Evolutionary conservation across 805 yeast species (phyloP).

Genomic region (Zygosaccharomyces lentus): DNA sequence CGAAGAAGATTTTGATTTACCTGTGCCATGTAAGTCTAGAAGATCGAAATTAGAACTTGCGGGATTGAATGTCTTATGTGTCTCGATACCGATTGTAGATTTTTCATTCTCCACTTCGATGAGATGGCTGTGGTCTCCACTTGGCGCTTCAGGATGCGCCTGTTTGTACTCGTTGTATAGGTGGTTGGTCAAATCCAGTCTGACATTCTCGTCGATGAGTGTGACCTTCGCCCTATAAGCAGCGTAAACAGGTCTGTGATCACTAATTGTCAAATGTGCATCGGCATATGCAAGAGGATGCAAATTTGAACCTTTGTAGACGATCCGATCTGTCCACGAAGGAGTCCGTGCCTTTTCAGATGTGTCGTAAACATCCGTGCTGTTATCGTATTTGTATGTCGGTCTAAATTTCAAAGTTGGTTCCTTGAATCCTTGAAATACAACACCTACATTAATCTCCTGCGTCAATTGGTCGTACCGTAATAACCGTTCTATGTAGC

Average conservation of each 20-base stretch:
- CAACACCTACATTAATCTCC: constrained; percentile 68
- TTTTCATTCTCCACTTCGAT: constrained; percentile 9
- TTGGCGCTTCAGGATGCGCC: constrained; percentile 31
- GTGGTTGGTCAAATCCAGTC: constrained; percentile 49
- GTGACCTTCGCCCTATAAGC: constrained; percentile 64
- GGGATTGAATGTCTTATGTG: background rate
- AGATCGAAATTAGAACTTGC: constrained; percentile 10
- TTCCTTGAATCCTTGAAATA: constrained; percentile 74
- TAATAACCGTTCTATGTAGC: constrained; percentile 42
- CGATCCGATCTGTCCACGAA: constrained; percentile 92
- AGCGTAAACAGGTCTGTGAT: constrained; percentile 90
- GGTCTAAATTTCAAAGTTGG: constrained; percentile 75
- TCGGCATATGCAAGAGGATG: constrained; percentile 66
- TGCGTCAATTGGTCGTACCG: constrained; percentile 72
- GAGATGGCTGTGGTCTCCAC: constrained; percentile 5
- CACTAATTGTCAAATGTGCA: constrained; percentile 64
- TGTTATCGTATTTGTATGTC: constrained; percentile 88
- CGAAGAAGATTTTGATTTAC: constrained; percentile 6
- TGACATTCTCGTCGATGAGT: constrained; percentile 61
- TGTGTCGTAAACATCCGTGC: constrained; percentile 74
- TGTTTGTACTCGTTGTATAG: constrained; percentile 56
- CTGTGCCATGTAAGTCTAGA: constrained; percentile 10
- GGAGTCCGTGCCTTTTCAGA: constrained; percentile 92
- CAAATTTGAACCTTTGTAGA: constrained; percentile 56
- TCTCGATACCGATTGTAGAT: background rate